These are phyloP conservation scores for Sporothrix euskadiensis DNA, from an alignment of 2,329 filamentous ascomycete species.

Conservation along the genomic window DNA sequence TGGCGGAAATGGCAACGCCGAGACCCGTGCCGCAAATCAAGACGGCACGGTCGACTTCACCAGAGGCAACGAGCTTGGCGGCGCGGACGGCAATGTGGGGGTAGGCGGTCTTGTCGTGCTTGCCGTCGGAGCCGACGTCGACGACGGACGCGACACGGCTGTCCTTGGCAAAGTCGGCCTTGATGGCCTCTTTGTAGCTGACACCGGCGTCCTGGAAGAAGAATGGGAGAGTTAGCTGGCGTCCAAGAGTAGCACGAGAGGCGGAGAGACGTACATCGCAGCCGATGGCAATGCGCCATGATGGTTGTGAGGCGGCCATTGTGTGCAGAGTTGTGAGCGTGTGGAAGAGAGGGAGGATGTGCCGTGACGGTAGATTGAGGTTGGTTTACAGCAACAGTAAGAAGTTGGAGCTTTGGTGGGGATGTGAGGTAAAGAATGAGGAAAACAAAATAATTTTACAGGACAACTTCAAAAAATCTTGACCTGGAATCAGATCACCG, in stretches of 20 bases:
- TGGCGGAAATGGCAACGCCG: constrained; percentile 84
- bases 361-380: too few relatives aligned
- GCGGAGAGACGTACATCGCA: constrained; percentile 49
- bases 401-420: background rate
- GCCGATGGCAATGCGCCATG: constrained; percentile 56
- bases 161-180: constrained; percentile 67
- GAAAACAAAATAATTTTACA: background rate
- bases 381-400: background rate
- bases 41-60: constrained; percentile 58
- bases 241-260: background rate
- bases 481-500: background rate
- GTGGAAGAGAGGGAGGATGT: background rate
- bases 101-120: constrained; percentile 76
- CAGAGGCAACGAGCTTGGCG: constrained; percentile 31
- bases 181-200: constrained; percentile 76
- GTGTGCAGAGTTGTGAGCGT: constrained; percentile 8
- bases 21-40: constrained; percentile 85
- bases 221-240: background rate
- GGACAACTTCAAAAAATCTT: background rate
- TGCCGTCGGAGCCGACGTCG: constrained; percentile 70
- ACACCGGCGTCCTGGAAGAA: constrained; percentile 58
- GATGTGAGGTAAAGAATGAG: background rate
- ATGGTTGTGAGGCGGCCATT: constrained; percentile 41
- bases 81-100: constrained; percentile 60
- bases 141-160: constrained; percentile 65